Base-by-base conservation (phyloP, 805 yeast genomes). In the Naumovozyma baii region DNA sequence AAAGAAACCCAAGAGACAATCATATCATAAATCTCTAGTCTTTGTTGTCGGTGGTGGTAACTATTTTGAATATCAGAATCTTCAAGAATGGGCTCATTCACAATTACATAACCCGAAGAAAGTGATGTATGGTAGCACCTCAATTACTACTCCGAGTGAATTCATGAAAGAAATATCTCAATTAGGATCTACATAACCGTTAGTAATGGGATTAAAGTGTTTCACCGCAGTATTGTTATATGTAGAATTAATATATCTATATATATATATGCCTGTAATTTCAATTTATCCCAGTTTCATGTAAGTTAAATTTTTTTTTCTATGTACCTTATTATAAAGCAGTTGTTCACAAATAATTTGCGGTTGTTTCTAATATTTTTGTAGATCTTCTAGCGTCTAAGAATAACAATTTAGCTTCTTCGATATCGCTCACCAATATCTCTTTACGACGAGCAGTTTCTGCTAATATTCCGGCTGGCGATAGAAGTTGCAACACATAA, bases 41-140 rank as follows among this genome's bases (percentile, higher is more conserved):
- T 92, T 92, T 60, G 85, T 88, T 38, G 88, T 92, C 40, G 99
- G 98, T 18, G 98, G 98, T 28, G 97, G 97, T 36, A 88, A 85
- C 61, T 92, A 87, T 58, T 66, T 84, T 46, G 99, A 92, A 64
- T 92, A 90, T 58, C 94, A 88, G 43, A 90, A 90, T 55, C 72
- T 92, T 54, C 94, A 85, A 61, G 95, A 88, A 60, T 88, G 95
- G 94, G 75, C 77, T 0, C 59, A 66, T 34, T 57, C 66, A 4
- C 64, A 58, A 37, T 54, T 63, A 34, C 68, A 64, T 36, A 61
- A 57, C 33, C 58, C 62, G 13, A 81, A 76, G 55, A 67, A 68
- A 28, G 83, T 92, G 25, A 74, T 83, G 17, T 90, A 92, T 59
- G 98, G 98, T 19, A 78, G 94, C 51, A 86, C 95, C 2, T 78